phyloP scores from a whole-genome alignment of 2,329 filamentous ascomycete genomes.

The Nothophaeocryptopus gaeumannii region DNA sequence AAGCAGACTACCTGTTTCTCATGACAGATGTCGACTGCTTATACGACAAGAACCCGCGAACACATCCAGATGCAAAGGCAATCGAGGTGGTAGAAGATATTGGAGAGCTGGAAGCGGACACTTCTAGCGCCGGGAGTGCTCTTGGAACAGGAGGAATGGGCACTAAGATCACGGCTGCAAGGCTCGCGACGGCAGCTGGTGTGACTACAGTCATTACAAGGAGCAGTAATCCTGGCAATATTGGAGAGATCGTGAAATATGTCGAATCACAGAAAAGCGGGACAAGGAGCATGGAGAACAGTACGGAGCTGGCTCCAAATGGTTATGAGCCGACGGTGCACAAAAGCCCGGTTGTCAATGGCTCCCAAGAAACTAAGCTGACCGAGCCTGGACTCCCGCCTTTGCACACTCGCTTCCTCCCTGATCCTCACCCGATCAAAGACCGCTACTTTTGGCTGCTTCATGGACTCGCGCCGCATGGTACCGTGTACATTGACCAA shows the following conservation, averaged over 20 bases:
- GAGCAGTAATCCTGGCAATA: slow-evolving; percentile 90
- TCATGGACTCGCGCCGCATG: slow-evolving; percentile 85
- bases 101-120: slow-evolving; percentile 75
- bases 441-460: slow-evolving; percentile 97
- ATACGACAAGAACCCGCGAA: slow-evolving; percentile 92
- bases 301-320: slow-evolving; percentile 19
- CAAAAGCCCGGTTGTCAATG: slow-evolving; percentile 28
- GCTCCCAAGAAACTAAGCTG: slow-evolving; percentile 27
- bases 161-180: slow-evolving; percentile 92
- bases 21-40: slow-evolving; percentile 99
- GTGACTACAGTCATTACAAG: slow-evolving; percentile 95
- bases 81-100: slow-evolving; percentile 95
- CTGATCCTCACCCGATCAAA: slow-evolving; percentile 77
- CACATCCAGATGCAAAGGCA: slow-evolving; percentile 76
- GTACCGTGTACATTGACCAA: slow-evolving; percentile 87
- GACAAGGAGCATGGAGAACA: slow-evolving; percentile 26
- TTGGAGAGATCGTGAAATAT: slow-evolving; percentile 79
- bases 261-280: slow-evolving; percentile 61
- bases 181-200: slow-evolving; percentile 86
- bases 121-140: slow-evolving; percentile 82
- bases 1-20: slow-evolving; percentile 92
- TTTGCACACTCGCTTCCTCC: slow-evolving; percentile 89
- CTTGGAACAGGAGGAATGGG: slow-evolving; percentile 95
- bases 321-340: slow-evolving; percentile 16
- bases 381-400: slow-evolving; percentile 46